phyloP scores from a whole-genome alignment of 768 basidiomycete species.

The Suillus brevipes region DNA sequence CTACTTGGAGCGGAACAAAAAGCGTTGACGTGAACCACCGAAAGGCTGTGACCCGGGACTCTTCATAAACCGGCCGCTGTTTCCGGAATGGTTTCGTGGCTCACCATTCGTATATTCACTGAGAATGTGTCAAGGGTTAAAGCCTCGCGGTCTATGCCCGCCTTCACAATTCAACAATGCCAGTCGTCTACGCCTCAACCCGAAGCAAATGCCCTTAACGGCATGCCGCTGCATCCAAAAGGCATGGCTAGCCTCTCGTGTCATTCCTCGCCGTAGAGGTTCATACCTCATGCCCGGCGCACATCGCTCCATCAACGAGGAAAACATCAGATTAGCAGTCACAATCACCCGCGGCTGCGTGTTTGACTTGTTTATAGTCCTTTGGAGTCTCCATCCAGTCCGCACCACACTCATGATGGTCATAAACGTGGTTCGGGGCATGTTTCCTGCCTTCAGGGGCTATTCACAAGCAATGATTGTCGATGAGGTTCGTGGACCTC shows the following conservation, averaged over 20 bases:
- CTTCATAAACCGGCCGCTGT: slow-evolving; percentile 31
- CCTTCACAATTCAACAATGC: slow-evolving; percentile 12
- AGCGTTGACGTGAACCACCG: slow-evolving; percentile 31
- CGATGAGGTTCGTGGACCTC: slow-evolving; percentile 60
- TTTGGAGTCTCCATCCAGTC: slow-evolving; percentile 62
- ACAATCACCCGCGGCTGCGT: slow-evolving; percentile 54
- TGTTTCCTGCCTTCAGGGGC: slow-evolving; percentile 80
- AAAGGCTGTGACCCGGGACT: slow-evolving; percentile 30
- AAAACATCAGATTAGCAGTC: slow-evolving; percentile 58
- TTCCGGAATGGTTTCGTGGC: slow-evolving; percentile 13
- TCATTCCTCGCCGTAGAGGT: slow-evolving; percentile 47
- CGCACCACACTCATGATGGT: slow-evolving; percentile 70
- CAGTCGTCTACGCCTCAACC: slow-evolving; percentile 1
- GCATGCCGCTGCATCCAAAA: slow-evolving; percentile 34
- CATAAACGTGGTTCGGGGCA: slow-evolving; percentile 69
- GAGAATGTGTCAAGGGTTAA: slow-evolving; percentile 28
- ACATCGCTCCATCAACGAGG: slow-evolving; percentile 58
- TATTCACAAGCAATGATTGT: slow-evolving; percentile 87
- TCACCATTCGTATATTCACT: slow-evolving; percentile 15
- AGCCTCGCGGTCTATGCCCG: slow-evolving; percentile 22
- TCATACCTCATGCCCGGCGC: slow-evolving; percentile 61
- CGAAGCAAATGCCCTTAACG: slow-evolving; percentile 7
- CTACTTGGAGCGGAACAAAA: slow-evolving; percentile 17
- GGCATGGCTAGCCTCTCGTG: slow-evolving; percentile 61
- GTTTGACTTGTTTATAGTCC: slow-evolving; percentile 50